phyloP scores from a whole-genome alignment of 2,329 filamentous ascomycete species.

The Xylaria sp. region DNA sequence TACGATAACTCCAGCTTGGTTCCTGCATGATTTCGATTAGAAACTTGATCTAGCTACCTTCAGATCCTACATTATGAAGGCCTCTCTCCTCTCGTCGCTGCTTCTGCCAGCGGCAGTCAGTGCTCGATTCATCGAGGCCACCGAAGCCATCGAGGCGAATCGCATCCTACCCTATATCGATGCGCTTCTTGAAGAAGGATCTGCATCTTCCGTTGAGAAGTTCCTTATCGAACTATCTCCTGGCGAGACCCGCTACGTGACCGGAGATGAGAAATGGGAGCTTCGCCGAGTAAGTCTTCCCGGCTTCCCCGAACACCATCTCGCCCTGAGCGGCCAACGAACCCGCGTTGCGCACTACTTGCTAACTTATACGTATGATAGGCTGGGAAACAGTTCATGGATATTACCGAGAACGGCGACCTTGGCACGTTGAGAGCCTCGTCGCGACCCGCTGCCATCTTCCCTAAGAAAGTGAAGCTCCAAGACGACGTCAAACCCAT shows the following conservation, averaged over 20 bases:
- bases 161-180: conserved; percentile 62
- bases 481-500: conserved; percentile 75
- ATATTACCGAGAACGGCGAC: conserved; percentile 82
- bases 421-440: conserved; percentile 63
- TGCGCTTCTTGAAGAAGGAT: conserved; percentile 47
- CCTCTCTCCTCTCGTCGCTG: conserved; percentile 62
- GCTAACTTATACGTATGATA: conserved; percentile 52
- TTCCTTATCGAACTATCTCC: conserved; percentile 88
- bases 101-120: conserved; percentile 63
- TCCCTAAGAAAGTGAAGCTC: conserved; percentile 73
- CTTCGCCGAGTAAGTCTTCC: conserved; percentile 72
- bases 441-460: conserved; percentile 62
- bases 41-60: background rate
- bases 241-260: conserved; percentile 85
- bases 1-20: background rate
- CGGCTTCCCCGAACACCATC: background rate
- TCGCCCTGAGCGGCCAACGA: background rate
- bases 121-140: conserved; percentile 66
- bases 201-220: conserved; percentile 55
- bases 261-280: conserved; percentile 95
- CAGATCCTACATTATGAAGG: conserved; percentile 49
- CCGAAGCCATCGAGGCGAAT: conserved; percentile 62
- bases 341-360: background rate
- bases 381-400: conserved; percentile 91
- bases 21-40: background rate